These are phyloP conservation scores for Spathaspora arborariae DNA, from an alignment of 805 yeast species.

Conservation along the genomic window DNA sequence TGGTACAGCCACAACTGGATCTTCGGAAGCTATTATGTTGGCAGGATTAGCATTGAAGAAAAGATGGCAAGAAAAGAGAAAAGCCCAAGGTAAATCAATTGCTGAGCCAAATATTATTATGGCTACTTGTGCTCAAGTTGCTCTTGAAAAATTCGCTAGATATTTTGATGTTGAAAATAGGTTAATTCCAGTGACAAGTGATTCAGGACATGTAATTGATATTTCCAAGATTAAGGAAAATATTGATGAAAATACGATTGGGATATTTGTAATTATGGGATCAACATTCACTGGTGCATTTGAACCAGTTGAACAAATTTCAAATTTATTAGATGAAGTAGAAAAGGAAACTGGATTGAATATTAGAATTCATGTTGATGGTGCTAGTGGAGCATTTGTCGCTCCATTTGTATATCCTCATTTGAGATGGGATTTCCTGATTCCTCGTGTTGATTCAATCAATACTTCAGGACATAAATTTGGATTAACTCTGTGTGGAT, in stretches of 20 bases:
- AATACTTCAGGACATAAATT: constrained; percentile 92
- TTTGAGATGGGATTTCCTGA: constrained; percentile 77
- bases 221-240: constrained; percentile 53
- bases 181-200: constrained; percentile 59
- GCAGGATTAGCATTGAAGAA: constrained; percentile 94
- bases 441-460: constrained; percentile 75
- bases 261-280: constrained; percentile 83
- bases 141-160: constrained; percentile 88
- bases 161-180: constrained; percentile 90
- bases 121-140: constrained; percentile 94
- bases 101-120: constrained; percentile 79
- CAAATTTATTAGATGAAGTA: constrained; percentile 62
- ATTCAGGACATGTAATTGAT: constrained; percentile 64
- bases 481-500: constrained; percentile 86
- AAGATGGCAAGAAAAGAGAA: constrained; percentile 72
- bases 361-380: constrained; percentile 89
- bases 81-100: constrained; percentile 53
- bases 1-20: constrained; percentile 92
- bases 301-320: constrained; percentile 66
- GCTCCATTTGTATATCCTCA: constrained; percentile 83
- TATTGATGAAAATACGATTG: constrained; percentile 90
- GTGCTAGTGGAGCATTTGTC: constrained; percentile 86
- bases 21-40: constrained; percentile 89
- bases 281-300: constrained; percentile 93
- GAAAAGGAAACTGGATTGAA: constrained; percentile 62